phyloP scores from a whole-genome alignment of 352 stramenopile species.

The Globisporangium heterothallicum region DNA sequence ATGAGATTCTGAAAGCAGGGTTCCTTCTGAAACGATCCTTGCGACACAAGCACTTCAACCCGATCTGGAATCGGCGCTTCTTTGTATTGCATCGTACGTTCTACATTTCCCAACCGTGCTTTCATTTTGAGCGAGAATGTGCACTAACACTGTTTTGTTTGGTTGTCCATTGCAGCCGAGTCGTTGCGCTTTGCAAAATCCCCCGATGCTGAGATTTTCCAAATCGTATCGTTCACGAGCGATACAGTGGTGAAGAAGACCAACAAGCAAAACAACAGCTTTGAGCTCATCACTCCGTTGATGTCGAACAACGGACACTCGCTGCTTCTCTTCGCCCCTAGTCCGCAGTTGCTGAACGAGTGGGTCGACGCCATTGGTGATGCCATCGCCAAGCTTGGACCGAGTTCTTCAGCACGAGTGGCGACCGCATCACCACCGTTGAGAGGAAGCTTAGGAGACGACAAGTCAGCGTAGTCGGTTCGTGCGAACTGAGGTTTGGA shows the following conservation, averaged over 20 bases:
- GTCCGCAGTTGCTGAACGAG: conserved; percentile 33
- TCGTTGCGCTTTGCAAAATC: conserved; percentile 70
- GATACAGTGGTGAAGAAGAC: conserved; percentile 65
- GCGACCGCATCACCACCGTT: conserved; percentile 4
- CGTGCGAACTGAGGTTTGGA: not conserved
- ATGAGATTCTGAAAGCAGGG: conserved; percentile 64
- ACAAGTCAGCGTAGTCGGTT: conserved; percentile 1
- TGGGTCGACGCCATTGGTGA: conserved; percentile 60
- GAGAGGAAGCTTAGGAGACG: conserved; percentile 1
- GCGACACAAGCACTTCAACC: conserved; percentile 81
- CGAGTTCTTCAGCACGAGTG: conserved; percentile 1
- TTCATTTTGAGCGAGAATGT: not conserved
- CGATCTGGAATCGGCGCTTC: conserved; percentile 70
- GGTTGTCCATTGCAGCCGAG: conserved; percentile 23
- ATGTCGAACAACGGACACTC: conserved; percentile 66
- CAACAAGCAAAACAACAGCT: conserved; percentile 71
- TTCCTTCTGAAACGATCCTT: conserved; percentile 86
- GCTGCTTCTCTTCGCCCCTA: conserved; percentile 59
- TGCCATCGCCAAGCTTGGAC: conserved; percentile 28
- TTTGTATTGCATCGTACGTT: conserved; percentile 66
- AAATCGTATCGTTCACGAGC: conserved; percentile 64
- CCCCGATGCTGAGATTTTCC: conserved; percentile 57
- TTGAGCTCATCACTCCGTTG: conserved; percentile 66
- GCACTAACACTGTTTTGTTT: conserved; percentile 1
- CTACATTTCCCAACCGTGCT: too few species aligned